Evolutionary conservation across 345 rosid genomes (phyloP).

Genomic region (Eucalyptus urophylla): DNA sequence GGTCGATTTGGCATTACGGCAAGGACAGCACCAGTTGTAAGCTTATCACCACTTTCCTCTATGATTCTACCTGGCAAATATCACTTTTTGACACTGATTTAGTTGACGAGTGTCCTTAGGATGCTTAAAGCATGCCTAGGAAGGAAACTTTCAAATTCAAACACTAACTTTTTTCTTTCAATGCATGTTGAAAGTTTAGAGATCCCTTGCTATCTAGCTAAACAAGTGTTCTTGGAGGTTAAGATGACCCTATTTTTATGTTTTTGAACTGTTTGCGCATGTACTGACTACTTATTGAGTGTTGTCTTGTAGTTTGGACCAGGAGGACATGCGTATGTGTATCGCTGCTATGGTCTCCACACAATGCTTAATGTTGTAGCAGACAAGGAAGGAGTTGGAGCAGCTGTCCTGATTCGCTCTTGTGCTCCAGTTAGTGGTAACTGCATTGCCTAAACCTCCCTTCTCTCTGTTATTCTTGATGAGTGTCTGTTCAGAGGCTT

Average conservation of each 20-base stretch:
- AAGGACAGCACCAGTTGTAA: constrained; percentile 83
- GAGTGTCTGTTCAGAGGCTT: not conserved
- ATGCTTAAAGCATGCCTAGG: not conserved
- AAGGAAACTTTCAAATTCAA: not conserved
- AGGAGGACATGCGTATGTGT: constrained; percentile 92
- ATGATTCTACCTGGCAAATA: not conserved
- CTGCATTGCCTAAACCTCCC: not conserved
- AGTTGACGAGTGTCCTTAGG: not conserved
- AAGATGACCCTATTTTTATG: not conserved
- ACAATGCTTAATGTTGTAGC: constrained; percentile 92
- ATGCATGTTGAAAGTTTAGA: not conserved
- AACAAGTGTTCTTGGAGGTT: not conserved
- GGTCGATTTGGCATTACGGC: constrained; percentile 75
- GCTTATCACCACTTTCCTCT: not conserved
- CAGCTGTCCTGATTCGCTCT: constrained; percentile 76
- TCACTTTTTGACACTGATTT: not conserved
- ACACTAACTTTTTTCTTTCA: not conserved
- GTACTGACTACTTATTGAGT: not conserved
- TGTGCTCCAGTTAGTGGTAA: constrained; percentile 85
- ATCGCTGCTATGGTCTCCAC: constrained; percentile 91
- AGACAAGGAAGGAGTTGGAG: constrained; percentile 83
- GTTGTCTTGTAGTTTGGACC: constrained; percentile 56
- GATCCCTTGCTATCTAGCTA: not conserved
- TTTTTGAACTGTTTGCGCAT: not conserved
- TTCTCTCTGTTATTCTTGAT: not conserved